Base-by-base conservation (phyloP, 768 basidiomycete species). In the Amyloporia xantha region DNA sequence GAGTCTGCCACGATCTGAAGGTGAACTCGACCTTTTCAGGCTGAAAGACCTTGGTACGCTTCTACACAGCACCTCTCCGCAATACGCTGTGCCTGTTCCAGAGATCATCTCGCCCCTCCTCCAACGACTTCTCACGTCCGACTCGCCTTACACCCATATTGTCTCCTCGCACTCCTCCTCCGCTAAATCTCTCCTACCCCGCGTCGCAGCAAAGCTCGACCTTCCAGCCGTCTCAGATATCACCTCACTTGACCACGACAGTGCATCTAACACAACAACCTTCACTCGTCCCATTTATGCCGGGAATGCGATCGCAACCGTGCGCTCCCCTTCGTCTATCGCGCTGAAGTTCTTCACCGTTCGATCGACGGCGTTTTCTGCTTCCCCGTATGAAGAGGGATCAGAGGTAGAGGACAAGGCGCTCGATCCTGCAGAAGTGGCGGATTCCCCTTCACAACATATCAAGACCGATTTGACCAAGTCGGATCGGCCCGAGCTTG, bases 271-370 rank as follows among this genome's bases (percentile, higher is more conserved):
- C 55, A 77, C 74, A 58, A 91, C 91, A 33, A 90, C 82, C 1
- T 98, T 94, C 65, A 83, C 87, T 4, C 87, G 95, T 21, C 92
- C 91, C 23, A 96, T 98, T 59, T 98, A 99, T 59, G 96, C 96
- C 20, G 96, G 96, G 42, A 98, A 98, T 62, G 96, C 96, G 39
- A 91, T 98, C 48, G 79, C 93, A 21, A 95, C 93, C 37, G 84
- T 99, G 56, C 82, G 84, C 51, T 88, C 87, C 0, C 71, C 82
- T 0, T 77, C 80, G n/a, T 77, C 77, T 44, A 76, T 96, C 59
- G 76, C 79, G 25, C 68, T 93, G 71, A 98, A 98, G 66, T 82
- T 99, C 66, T 91, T 98, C 69, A 96, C 95, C 35, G 90, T 98
- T 20, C 82, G 96, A 54, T 81, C 85, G 13, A 95, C 93, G 1